Conservation (phyloP, 305 asterid genomes). For the Fraxinus nigra region DNA sequence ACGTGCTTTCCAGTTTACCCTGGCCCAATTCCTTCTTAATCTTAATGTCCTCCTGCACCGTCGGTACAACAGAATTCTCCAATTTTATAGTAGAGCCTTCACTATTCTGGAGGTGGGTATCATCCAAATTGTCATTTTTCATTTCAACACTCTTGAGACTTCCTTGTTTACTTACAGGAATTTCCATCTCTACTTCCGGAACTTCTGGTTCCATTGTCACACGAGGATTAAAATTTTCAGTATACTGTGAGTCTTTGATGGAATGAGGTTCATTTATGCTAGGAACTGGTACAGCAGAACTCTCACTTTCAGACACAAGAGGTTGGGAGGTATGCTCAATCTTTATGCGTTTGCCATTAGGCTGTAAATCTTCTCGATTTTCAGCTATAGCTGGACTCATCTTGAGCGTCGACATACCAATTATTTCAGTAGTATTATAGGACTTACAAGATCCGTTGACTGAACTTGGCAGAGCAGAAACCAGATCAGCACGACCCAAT, state of each 20-base stretch:
- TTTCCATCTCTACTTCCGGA: conserved; percentile 55
- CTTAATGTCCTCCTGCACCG: conserved; percentile 46
- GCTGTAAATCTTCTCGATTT: conserved; percentile 65
- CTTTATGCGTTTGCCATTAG: conserved; percentile 77
- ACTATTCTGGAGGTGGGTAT: conserved; percentile 34
- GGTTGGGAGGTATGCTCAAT: conserved; percentile 59
- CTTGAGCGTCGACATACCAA: conserved; percentile 40
- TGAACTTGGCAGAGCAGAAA: conserved; percentile 41
- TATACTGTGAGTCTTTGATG: conserved; percentile 34
- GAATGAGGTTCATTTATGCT: conserved; percentile 42
- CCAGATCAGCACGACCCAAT: conserved; percentile 39
- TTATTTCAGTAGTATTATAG: conserved; percentile 46
- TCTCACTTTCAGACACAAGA: conserved; percentile 45
- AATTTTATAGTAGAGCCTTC: conserved; percentile 45
- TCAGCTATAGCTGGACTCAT: conserved; percentile 43
- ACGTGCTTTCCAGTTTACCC: conserved; percentile 50
- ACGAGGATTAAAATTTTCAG: conserved; percentile 40
- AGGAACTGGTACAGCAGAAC: conserved; percentile 38
- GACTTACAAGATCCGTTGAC: conserved; percentile 50
- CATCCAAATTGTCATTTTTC: conserved; percentile 47
- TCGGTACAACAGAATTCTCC: conserved; percentile 39
- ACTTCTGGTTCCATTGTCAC: conserved; percentile 48
- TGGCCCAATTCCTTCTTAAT: conserved; percentile 53
- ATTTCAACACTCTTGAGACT: conserved; percentile 37
- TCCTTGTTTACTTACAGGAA: conserved; percentile 42